These are phyloP conservation scores for Hymenoscyphus infarciens DNA, from an alignment of 2,329 filamentous ascomycete genomes.

Conservation along the genomic window DNA sequence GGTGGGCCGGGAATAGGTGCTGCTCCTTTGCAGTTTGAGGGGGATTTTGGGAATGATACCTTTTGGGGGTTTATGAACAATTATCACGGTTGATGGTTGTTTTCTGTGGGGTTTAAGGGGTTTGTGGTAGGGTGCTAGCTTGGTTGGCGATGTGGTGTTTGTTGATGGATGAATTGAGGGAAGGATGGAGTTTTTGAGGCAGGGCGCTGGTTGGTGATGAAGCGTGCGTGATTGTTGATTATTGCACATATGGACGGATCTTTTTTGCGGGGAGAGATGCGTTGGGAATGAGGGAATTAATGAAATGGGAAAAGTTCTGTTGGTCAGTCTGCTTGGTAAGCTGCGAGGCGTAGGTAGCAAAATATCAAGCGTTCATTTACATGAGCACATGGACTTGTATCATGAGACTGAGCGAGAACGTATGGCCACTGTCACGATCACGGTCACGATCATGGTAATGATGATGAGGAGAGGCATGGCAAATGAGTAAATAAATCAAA, in stretches of 20 bases:
- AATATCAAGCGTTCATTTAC: too few relatives aligned
- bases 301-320: neutral
- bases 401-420: too few relatives aligned
- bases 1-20: constrained; percentile 7
- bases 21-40: constrained; percentile 48
- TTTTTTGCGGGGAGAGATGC: neutral
- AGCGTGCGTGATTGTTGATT: neutral
- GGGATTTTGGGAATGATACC: constrained; percentile 52
- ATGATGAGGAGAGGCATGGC: neutral
- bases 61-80: constrained; percentile 55
- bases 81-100: constrained; percentile 23
- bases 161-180: neutral
- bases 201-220: neutral
- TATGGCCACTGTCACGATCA: too few relatives aligned
- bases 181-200: neutral
- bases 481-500: neutral
- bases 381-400: too few relatives aligned
- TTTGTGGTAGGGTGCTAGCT: neutral
- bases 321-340: neutral
- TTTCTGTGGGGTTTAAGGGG: neutral
- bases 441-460: neutral
- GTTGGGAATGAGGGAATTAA: neutral
- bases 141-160: neutral
- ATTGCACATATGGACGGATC: neutral
- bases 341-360: neutral